Conservation (phyloP, 2,329 filamentous ascomycete genomes). For the Arachnomyces sp. region DNA sequence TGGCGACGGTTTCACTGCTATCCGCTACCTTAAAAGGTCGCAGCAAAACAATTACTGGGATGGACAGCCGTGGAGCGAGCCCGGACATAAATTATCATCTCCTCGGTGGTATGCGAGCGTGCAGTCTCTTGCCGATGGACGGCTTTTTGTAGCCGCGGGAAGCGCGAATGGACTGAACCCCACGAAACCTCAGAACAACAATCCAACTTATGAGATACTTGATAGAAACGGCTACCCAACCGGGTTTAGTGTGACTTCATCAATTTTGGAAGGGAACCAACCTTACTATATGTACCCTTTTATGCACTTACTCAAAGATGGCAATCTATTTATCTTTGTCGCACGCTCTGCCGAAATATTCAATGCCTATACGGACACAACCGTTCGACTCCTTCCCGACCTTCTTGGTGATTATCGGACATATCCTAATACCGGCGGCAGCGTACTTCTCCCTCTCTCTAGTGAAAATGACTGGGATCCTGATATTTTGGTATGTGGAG, state of each 20-base stretch:
- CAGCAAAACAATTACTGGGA: conserved; percentile 37
- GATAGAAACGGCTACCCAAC: conserved; percentile 40
- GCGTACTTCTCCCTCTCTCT: conserved; percentile 48
- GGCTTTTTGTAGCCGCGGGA: conserved; percentile 54
- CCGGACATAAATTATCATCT: conserved; percentile 47
- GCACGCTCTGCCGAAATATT: conserved; percentile 52
- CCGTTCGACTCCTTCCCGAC: conserved; percentile 43
- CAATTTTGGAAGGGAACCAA: conserved; percentile 50
- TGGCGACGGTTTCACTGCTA: conserved; percentile 50
- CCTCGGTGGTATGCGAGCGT: conserved; percentile 56
- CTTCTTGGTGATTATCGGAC: conserved; percentile 51
- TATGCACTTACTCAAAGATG: conserved; percentile 51
- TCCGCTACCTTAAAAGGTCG: conserved; percentile 48
- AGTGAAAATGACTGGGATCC: conserved; percentile 46
- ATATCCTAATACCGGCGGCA: conserved; percentile 55
- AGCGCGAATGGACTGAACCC: conserved; percentile 53
- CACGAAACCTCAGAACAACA: conserved; percentile 49
- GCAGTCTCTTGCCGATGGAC: conserved; percentile 52
- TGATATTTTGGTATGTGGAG: conserved; percentile 52
- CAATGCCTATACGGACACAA: conserved; percentile 40
- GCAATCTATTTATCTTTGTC: conserved; percentile 50
- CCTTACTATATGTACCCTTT: conserved; percentile 61
- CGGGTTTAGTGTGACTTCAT: conserved; percentile 44
- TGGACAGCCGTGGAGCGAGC: conserved; percentile 48
- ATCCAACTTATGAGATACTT: conserved; percentile 57